phyloP scores from a whole-genome alignment of 345 rosid species.

The Stellera chamaejasme region DNA sequence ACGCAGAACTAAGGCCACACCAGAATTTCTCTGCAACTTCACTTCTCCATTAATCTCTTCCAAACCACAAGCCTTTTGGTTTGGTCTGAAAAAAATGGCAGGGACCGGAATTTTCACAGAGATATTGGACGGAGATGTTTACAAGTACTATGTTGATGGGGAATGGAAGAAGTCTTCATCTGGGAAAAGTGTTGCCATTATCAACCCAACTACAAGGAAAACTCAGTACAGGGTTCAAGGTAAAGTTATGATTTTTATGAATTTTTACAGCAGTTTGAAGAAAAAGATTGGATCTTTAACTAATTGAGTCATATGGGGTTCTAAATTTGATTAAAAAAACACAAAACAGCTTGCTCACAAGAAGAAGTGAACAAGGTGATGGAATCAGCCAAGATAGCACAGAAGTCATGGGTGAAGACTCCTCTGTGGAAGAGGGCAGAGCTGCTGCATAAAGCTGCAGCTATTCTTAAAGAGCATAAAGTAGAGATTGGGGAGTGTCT shows the following conservation, averaged over 20 bases:
- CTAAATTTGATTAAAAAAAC: too few relatives aligned
- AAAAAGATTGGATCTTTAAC: too few relatives aligned
- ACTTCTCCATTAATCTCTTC: neutral
- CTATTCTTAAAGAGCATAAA: slow-evolving; percentile 80
- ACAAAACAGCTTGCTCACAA: slow-evolving; percentile 84
- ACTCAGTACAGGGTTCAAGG: slow-evolving; percentile 98
- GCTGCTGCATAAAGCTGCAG: slow-evolving; percentile 95
- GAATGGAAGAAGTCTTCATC: slow-evolving; percentile 85
- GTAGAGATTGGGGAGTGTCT: slow-evolving; percentile 81
- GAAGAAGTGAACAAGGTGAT: slow-evolving; percentile 90
- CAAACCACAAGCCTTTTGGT: neutral
- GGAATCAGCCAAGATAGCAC: slow-evolving; percentile 77
- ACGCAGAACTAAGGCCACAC: slow-evolving; percentile 14
- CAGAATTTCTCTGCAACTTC: slow-evolving; percentile 11
- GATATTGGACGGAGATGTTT: slow-evolving; percentile 79
- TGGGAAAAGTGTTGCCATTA: slow-evolving; percentile 68
- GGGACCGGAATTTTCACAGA: slow-evolving; percentile 74
- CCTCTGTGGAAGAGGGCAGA: slow-evolving; percentile 99
- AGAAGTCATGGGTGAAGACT: slow-evolving; percentile 91
- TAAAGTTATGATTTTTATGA: slow-evolving; percentile 5
- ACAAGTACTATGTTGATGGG: slow-evolving; percentile 75
- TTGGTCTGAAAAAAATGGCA: slow-evolving; percentile 39
- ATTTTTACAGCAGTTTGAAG: too few relatives aligned
- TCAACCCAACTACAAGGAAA: slow-evolving; percentile 78
- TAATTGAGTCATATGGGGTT: too few relatives aligned